Evolutionary conservation across 2,329 filamentous ascomycete genomes (phyloP), one percentile per base, ranked within the genome.

Genomic region (Aspergillus ibericus): DNA sequence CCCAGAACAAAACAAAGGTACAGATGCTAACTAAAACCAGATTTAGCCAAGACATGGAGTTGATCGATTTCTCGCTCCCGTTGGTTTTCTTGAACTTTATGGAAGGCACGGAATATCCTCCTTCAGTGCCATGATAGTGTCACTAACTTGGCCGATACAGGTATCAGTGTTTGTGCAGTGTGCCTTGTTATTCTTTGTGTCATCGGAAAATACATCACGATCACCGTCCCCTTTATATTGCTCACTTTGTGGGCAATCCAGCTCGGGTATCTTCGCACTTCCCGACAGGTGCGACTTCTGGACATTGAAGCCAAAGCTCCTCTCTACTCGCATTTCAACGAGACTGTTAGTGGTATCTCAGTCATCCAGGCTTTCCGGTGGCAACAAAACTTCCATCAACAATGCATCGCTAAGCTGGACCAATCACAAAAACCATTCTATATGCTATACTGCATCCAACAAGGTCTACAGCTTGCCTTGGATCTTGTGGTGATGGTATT

Each of bases 291-390:
- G 5, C 77, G 83, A 53, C 76, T 83, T 34, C 69, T 85, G 7
- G 83, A 85, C 64, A 73, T 85, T 0, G 82, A 84, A 64, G 70
- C 77, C 2, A 82, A 82, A 55, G 73, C 76, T 0, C 79, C 80
- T 0, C 70, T 84, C 0, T 82, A 80, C 62, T 78, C 80, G 0
- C 78, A 83, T 40, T 83, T 83, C 60, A 70, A 76, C 6, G 82
- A 85, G 55, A 81, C 80, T 0, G 62, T 83, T 0, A 70, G 74
- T 5, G 82, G 82, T 0, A 63, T 84, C 0, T 61, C 74, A 0
- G 83, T 81, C 0, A 78, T 85, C 20, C 78, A 81, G 5, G 78
- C 82, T 0, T 82, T 82, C 49, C 76, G 75, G 1, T 83, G 81
- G 80, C 71, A 75, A 16, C 61, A 66, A 4, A 66, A 69, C 2